Conservation (phyloP, 2,329 filamentous ascomycete genomes). For the Phaeoacremonium minimum region DNA sequence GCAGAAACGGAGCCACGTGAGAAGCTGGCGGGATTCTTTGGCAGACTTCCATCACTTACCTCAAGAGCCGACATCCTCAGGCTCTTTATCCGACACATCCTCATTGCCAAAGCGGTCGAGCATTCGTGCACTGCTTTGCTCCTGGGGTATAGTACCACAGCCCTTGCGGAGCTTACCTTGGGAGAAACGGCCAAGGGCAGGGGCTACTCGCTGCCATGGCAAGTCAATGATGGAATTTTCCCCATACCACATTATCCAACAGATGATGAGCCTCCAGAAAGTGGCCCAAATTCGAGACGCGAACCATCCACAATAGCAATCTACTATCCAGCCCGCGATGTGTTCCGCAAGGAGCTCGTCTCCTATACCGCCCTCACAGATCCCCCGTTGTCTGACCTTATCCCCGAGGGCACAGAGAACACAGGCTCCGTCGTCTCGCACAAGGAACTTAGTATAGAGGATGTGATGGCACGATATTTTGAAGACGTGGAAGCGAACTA, state of each 20-base stretch:
- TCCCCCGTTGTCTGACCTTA: slow-evolving; percentile 46
- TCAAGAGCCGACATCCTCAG: slow-evolving; percentile 70
- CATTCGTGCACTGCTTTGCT: slow-evolving; percentile 66
- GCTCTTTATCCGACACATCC: slow-evolving; percentile 66
- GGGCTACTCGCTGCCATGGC: slow-evolving; percentile 78
- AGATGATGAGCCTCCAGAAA: neutral
- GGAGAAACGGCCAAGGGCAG: slow-evolving; percentile 88
- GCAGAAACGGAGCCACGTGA: slow-evolving; percentile 19
- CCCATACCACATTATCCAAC: slow-evolving; percentile 18
- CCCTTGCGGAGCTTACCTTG: slow-evolving; percentile 80
- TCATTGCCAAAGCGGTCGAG: slow-evolving; percentile 60
- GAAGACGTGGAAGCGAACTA: slow-evolving; percentile 79
- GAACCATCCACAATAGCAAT: slow-evolving; percentile 31
- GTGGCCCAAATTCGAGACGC: neutral
- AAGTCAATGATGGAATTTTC: slow-evolving; percentile 68
- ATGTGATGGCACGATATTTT: slow-evolving; percentile 87
- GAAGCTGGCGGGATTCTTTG: slow-evolving; percentile 51
- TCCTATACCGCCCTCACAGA: slow-evolving; percentile 56
- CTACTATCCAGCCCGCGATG: slow-evolving; percentile 79
- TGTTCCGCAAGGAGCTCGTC: slow-evolving; percentile 76
- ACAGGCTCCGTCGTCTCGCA: slow-evolving; percentile 49
- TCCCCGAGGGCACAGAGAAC: slow-evolving; percentile 25
- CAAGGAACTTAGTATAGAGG: slow-evolving; percentile 82
- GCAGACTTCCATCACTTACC: slow-evolving; percentile 65
- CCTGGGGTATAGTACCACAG: slow-evolving; percentile 82